phyloP scores from a whole-genome alignment of 1,284 basidiomycete species.

The Melanopsichium pennsylvanicum region DNA sequence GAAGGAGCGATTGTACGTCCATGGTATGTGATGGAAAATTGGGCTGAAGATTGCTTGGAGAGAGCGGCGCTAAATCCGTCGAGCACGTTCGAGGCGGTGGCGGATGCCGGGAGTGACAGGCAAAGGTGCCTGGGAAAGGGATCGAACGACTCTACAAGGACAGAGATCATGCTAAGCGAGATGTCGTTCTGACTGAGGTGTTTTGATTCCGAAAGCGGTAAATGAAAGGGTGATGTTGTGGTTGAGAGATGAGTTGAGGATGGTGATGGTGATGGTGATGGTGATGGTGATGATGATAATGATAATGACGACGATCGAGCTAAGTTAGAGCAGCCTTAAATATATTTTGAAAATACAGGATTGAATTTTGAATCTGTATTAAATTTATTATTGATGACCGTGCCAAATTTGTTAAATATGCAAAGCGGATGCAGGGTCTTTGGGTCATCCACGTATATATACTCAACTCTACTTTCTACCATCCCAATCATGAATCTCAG shows the following conservation, averaged over 20 bases:
- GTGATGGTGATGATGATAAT: constrained; percentile 15
- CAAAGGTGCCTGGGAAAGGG: constrained; percentile 39
- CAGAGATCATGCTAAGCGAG: constrained; percentile 15
- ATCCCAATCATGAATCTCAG: too few relatives aligned
- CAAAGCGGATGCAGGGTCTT: constrained; percentile 37
- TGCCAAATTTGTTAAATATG: too few relatives aligned
- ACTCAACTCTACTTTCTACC: too few relatives aligned
- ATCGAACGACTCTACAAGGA: constrained; percentile 42
- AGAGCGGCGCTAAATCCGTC: constrained; percentile 27
- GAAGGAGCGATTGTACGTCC: constrained; percentile 9
- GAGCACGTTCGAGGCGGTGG: constrained; percentile 34
- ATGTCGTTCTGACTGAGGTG: too few relatives aligned
- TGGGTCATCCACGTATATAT: too few relatives aligned
- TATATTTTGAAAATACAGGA: too few relatives aligned
- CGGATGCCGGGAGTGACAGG: constrained; percentile 26
- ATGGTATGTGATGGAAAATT: constrained; percentile 19
- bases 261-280: constrained; percentile 8
- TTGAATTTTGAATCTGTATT: constrained; percentile 2
- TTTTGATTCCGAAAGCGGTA: too few relatives aligned
- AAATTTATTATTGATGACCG: too few relatives aligned
- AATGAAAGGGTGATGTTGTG: too few relatives aligned
- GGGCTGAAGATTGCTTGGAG: not conserved
- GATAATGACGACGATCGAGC: constrained; percentile 10
- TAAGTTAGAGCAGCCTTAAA: too few relatives aligned
- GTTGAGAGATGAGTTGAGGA: too few relatives aligned